Evolutionary conservation across 805 yeast genomes (phyloP).

Genomic region (Kluyveromyces siamensis): DNA sequence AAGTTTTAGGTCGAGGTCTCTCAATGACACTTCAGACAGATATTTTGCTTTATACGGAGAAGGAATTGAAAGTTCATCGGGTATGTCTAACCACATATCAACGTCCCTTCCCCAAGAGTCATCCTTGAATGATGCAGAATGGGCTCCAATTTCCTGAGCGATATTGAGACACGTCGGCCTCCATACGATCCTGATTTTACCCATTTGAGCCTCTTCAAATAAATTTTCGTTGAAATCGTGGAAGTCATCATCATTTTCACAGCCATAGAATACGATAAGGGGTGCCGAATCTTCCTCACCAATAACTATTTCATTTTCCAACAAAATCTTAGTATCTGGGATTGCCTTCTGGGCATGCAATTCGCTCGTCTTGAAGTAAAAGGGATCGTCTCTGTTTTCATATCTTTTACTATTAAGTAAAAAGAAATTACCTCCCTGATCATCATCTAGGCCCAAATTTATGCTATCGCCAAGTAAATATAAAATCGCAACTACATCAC

Average conservation of each 20-base stretch:
- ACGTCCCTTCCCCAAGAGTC: conserved; percentile 27
- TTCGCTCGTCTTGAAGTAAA: conserved; percentile 61
- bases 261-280: conserved; percentile 58
- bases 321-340: conserved; percentile 12
- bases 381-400: conserved; percentile 65
- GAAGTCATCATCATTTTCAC: conserved; percentile 42
- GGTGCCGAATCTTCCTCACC: conserved; percentile 45
- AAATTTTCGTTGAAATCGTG: conserved; percentile 49
- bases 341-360: conserved; percentile 14
- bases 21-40: conserved; percentile 18
- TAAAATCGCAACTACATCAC: neutral
- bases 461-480: neutral
- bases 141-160: conserved; percentile 35
- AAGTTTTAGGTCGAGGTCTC: conserved; percentile 56
- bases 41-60: conserved; percentile 26
- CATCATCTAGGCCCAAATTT: neutral
- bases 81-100: conserved; percentile 32
- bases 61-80: conserved; percentile 40
- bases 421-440: conserved; percentile 12
- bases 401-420: conserved; percentile 29
- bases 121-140: conserved; percentile 21
- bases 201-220: conserved; percentile 47
- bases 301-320: conserved; percentile 55
- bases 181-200: conserved; percentile 67
- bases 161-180: conserved; percentile 45